Evolutionary conservation across 1,139 yeast species (phyloP), one percentile per base, ranked within the genome.

Genomic region (Meyerozyma sp.): DNA sequence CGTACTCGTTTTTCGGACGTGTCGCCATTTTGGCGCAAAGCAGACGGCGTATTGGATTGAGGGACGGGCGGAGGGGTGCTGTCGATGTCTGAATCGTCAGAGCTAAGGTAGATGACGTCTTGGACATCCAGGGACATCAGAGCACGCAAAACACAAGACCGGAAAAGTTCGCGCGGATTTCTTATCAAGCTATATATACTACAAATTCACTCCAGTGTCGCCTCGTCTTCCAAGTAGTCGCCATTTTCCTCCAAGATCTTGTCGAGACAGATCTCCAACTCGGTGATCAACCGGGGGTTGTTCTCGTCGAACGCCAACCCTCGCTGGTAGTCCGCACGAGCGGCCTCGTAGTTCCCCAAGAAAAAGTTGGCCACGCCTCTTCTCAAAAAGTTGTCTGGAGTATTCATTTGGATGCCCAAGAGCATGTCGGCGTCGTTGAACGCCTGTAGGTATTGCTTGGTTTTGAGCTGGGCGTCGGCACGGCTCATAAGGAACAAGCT

Each of bases 381-480:
- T 66, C 98, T 79, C 52, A 84, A 77, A 58, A 86, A 87, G 59
- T 88, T 85, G 50, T 87, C 94, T 9, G 96, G 84, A 13, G 82
- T 76, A 56, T 81, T 81, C 62, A 88, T 77, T 46, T 79, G 75
- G 62, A 84, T 67, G 26, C 75, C 74, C 42, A 77, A 60, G 51
- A 91, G 71, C 66, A 91, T 66, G 49, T 89, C 93, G 2, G 94
- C 82, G 59, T 91, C 98, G 48, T 84, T 84, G 57, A 71, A 79
- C 0, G 96, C 98, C 42, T 82, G 83, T 39, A 84, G 64, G 68
- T 79, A 86, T 46, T 80, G 70, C 43, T 79, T 75, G 45, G 76
- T 70, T 55, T 84, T 76, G 59, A 90, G 71, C 55, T 84, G 78
- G 0, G 95, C 87, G 57, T 91, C 98, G 20, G 95, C 82, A 51